Evolutionary conservation across 1,284 basidiomycete species (phyloP), one percentile per base, ranked within the genome.

Genomic region (Dichomitus squalens): DNA sequence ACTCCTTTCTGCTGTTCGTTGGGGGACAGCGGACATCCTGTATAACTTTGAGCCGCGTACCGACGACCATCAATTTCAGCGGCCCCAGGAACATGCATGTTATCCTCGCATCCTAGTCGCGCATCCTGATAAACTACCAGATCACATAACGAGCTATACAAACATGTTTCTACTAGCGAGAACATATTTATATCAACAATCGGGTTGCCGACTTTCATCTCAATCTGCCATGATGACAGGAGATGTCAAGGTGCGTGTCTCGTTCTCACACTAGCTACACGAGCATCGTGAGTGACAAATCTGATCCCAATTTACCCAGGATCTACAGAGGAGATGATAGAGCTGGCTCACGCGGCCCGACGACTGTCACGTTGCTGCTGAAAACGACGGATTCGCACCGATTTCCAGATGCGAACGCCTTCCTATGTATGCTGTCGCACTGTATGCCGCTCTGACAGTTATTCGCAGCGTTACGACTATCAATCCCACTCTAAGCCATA

Each of bases 161-260:
- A n/a, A n/a, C n/a, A n/a, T n/a, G n/a, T n/a, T n/a, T n/a, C n/a
- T n/a, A n/a, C n/a, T n/a, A n/a, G n/a, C n/a, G n/a, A n/a, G n/a
- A n/a, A n/a, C n/a, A n/a, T n/a, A n/a, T n/a, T n/a, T n/a, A n/a
- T n/a, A n/a, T n/a, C n/a, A n/a, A n/a, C n/a, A n/a, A n/a, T n/a
- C n/a, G n/a, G n/a, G n/a, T n/a, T n/a, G n/a, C n/a, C n/a, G n/a
- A n/a, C n/a, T 44, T 14, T 44, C 11, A 21, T 43, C 23, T 7
- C 34, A 34, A 50, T 40, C 49, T 38, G 20, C n/a, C 27, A 29
- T 21, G 38, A 25, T 50, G 49, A 50, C 49, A 50, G 49, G 36
- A 50, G 49, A 31, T 50, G 49, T 33, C 49, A 40, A n/a, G 20
- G 46, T 9, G 41, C 41, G 41, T 44, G 25, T 29, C 41, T n/a